phyloP scores from a whole-genome alignment of 2,329 filamentous ascomycete species.

The Gnomoniopsis smithogilvyi region DNA sequence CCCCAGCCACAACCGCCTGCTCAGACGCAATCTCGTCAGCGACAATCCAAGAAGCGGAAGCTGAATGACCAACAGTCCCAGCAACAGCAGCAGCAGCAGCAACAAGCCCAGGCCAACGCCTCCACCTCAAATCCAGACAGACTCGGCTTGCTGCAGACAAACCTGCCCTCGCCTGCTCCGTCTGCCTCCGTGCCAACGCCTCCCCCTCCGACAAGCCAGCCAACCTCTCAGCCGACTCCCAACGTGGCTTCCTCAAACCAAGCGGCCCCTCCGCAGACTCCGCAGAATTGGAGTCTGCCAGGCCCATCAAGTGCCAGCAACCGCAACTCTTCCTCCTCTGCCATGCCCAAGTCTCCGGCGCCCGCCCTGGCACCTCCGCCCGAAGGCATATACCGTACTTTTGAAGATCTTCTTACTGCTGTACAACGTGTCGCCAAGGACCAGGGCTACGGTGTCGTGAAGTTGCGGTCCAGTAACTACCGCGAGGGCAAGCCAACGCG shows the following conservation, averaged over 20 bases:
- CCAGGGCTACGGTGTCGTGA: constrained; percentile 61
- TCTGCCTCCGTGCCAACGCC: constrained; percentile 18
- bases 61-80: constrained; percentile 16
- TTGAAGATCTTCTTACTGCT: constrained; percentile 55
- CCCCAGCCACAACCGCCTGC: background rate
- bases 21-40: constrained; percentile 10
- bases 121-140: constrained; percentile 14
- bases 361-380: constrained; percentile 51
- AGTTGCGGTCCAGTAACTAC: constrained; percentile 61
- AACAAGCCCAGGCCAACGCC: constrained; percentile 18
- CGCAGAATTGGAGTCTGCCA: constrained; percentile 17
- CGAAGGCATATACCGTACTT: constrained; percentile 57
- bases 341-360: constrained; percentile 46
- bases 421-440: constrained; percentile 60
- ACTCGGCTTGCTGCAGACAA: constrained; percentile 16
- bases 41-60: constrained; percentile 19
- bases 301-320: constrained; percentile 24
- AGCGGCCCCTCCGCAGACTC: constrained; percentile 16
- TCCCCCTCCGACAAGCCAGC: constrained; percentile 16
- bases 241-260: constrained; percentile 17
- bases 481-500: constrained; percentile 60
- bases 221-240: constrained; percentile 13
- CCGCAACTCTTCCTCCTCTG: constrained; percentile 26
- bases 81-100: constrained; percentile 23
- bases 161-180: constrained; percentile 18